Evolutionary conservation across 352 stramenopile species (phyloP).

Genomic region (Aphanomyces cochlioides): DNA sequence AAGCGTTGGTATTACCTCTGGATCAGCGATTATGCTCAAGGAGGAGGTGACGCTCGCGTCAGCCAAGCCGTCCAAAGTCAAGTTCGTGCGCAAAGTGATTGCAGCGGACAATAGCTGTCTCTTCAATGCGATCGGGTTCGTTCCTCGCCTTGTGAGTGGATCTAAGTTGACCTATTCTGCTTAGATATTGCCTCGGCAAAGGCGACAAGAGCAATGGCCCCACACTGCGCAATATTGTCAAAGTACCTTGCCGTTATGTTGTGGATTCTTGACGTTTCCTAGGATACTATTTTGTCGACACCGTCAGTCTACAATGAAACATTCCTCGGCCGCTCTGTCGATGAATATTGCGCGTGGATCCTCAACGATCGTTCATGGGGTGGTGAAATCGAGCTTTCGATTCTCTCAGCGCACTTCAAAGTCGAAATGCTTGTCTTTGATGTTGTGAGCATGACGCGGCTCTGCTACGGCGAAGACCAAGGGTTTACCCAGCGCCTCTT

Average conservation of each 20-base stretch:
- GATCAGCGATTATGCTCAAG: constrained; percentile 70
- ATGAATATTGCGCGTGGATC: constrained; percentile 85
- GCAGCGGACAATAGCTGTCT: constrained; percentile 84
- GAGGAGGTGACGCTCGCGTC: constrained; percentile 40
- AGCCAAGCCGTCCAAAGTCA: constrained; percentile 38
- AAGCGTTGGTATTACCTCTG: constrained; percentile 34
- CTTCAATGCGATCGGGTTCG: constrained; percentile 79
- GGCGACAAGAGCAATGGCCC: constrained; percentile 52
- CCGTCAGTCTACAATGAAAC: constrained; percentile 66
- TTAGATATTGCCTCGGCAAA: constrained; percentile 48
- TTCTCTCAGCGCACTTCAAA: constrained; percentile 69
- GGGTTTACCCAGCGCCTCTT: constrained; percentile 80
- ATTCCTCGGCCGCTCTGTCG: constrained; percentile 67
- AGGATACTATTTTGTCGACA: constrained; percentile 61
- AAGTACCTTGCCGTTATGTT: constrained; percentile 29
- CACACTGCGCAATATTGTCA: constrained; percentile 66
- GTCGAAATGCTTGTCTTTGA: constrained; percentile 85
- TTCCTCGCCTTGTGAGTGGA: neutral
- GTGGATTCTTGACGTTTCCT: neutral
- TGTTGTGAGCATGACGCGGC: constrained; percentile 76
- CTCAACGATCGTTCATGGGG: constrained; percentile 77
- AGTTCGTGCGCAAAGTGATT: constrained; percentile 67
- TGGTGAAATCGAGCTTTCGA: constrained; percentile 83
- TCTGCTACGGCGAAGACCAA: constrained; percentile 81
- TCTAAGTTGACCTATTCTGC: neutral